Percentiles rank a stretch among this genome's conserved stretches.
Evolutionary conservation across 495 filamentous ascomycete genomes (phyloP).

Genomic region (Melanomma pulvis-pyrius): DNA sequence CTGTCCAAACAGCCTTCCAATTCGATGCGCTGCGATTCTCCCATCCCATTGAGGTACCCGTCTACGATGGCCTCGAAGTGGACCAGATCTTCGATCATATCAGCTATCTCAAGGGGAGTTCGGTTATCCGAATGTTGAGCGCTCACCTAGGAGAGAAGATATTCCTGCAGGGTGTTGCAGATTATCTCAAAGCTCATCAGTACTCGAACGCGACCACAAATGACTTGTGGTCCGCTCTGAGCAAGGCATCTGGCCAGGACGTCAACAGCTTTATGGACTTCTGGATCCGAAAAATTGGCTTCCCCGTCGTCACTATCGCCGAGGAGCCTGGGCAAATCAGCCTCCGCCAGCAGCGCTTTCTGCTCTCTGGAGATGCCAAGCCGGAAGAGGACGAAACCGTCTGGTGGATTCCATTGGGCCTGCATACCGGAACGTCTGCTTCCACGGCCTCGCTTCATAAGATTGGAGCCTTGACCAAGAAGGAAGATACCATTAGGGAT

Average conservation of each 20-base stretch:
- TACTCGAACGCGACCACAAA: conserved; percentile 92
- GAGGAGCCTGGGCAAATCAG: conserved; percentile 81
- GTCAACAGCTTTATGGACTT: conserved; percentile 84
- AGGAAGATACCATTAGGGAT: conserved; percentile 70
- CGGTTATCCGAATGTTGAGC: conserved; percentile 91
- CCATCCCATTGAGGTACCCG: conserved; percentile 93
- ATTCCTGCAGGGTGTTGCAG: conserved; percentile 85
- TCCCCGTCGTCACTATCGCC: conserved; percentile 82
- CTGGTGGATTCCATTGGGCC: conserved; percentile 94
- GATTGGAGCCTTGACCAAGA: conserved; percentile 69
- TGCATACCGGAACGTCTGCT: conserved; percentile 60
- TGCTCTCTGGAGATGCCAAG: conserved; percentile 84
- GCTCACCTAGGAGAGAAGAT: conserved; percentile 79
- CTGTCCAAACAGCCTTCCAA: conserved; percentile 84
- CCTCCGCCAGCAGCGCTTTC: conserved; percentile 82
- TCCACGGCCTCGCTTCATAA: conserved; percentile 56
- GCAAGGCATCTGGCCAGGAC: conserved; percentile 84
- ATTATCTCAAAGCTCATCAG: conserved; percentile 82
- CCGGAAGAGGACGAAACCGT: conserved; percentile 81
- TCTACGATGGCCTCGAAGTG: conserved; percentile 85
- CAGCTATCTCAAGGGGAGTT: conserved; percentile 93
- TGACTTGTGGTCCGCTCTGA: conserved; percentile 90
- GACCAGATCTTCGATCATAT: conserved; percentile 97
- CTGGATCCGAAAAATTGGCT: conserved; percentile 94
- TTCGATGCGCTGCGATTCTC: conserved; percentile 87